Conservation (phyloP, 495 filamentous ascomycete species). For the Xylaria nigripes region DNA sequence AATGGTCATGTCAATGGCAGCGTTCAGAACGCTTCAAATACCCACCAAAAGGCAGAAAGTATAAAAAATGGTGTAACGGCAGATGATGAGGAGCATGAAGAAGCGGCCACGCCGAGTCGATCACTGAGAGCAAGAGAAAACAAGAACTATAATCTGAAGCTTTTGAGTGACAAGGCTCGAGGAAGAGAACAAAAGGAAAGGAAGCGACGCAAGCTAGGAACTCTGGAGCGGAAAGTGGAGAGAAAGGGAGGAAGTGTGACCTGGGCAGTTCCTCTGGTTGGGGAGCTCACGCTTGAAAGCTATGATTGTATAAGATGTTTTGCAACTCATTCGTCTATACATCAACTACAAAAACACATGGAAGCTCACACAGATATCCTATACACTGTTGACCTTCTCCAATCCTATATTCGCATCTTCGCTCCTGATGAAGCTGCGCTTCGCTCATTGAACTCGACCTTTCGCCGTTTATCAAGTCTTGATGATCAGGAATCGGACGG, state of each 20-base stretch:
- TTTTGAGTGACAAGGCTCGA: slow-evolving; percentile 39
- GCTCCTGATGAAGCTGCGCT: slow-evolving; percentile 20
- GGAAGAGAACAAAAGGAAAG: slow-evolving; percentile 36
- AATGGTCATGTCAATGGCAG: slow-evolving; percentile 25
- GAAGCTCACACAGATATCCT: slow-evolving; percentile 37
- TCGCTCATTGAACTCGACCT: slow-evolving; percentile 16
- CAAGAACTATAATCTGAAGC: slow-evolving; percentile 46
- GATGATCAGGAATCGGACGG: slow-evolving; percentile 21
- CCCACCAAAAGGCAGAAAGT: slow-evolving; percentile 7
- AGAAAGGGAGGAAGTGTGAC: slow-evolving; percentile 31
- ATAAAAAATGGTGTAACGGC: slow-evolving; percentile 24
- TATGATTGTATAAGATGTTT: slow-evolving; percentile 42
- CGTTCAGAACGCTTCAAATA: slow-evolving; percentile 13
- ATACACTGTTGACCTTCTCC: slow-evolving; percentile 32
- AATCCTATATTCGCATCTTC: slow-evolving; percentile 20
- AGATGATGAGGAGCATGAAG: slow-evolving; percentile 26
- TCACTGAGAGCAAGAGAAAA: slow-evolving; percentile 32
- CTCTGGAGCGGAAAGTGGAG: slow-evolving; percentile 16
- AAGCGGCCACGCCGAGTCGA: slow-evolving; percentile 33
- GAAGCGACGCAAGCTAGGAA: slow-evolving; percentile 30
- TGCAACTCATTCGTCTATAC: slow-evolving; percentile 31
- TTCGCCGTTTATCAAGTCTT: slow-evolving; percentile 11
- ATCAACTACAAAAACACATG: slow-evolving; percentile 39
- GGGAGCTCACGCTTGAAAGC: slow-evolving; percentile 33
- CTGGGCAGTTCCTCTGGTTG: slow-evolving; percentile 35